Evolutionary conservation across 1,139 yeast species (phyloP), one percentile per base, ranked within the genome.

Genomic region (Lizanozyma gosingica): DNA sequence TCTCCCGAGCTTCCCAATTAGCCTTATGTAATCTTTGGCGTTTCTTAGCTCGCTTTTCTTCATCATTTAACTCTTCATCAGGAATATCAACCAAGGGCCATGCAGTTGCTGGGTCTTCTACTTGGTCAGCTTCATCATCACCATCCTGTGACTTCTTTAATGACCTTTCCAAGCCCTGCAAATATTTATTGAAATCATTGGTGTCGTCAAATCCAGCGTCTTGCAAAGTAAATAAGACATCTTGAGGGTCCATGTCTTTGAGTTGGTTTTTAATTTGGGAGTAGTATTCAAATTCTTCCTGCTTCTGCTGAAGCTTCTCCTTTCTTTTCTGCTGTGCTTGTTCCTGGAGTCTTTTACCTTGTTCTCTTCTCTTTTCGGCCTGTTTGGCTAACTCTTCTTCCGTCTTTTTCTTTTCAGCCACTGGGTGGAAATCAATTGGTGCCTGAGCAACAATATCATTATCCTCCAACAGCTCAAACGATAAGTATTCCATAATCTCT

Each of bases 281-380:
- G 55, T 80, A 88, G 54, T 87, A 86, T 39, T 75, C 83, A 48
- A 72, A 76, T 55, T 92, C 97, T 50, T 82, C 78, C 51, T 88
- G 94, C 49, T 86, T 86, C 53, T 86, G 86, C 18, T 77, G 68
- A 40, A 87, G 64, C 55, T 86, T 88, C 54, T 90, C 97, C 4
- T 78, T 60, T 43, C 98, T 68, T 50, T 82, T 83, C 51, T 80
- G 82, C 48, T 83, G 88, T 0, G 97, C 97, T 60, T 88, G 97
- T 53, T 87, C 95, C 60, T 92, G 97, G 45, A 94, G 68, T 49
- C 95, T 70, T 47, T 81, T 76, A 3, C 97, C 97, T 48, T 85
- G 86, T 56, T 90, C 97, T 51, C 78, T 74, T 45, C 95, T 75
- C 55, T 83, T 80, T 49, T 83, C 92, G 1, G 92, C 81, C 47